Evolutionary conservation across 176 grass and related monocot species (phyloP), one percentile per base, ranked within the genome.

Genomic region (Cenchrus americanus): DNA sequence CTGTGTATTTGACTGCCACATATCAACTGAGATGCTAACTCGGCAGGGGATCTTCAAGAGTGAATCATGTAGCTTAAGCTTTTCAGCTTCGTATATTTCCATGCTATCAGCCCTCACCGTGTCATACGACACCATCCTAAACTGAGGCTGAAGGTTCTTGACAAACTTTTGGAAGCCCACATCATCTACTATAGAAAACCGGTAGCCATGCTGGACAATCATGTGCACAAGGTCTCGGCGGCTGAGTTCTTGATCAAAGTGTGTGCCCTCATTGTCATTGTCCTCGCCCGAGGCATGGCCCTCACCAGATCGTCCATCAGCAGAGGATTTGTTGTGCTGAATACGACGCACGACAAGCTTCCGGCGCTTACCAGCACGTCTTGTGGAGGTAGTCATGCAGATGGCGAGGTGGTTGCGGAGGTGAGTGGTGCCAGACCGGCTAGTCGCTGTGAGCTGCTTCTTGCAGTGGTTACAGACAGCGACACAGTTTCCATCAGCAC

Each of bases 391-490:
- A 61, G 89, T 99, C 48, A 91, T 84, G 83, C 96, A 99, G 71
- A 94, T 94, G 0, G 72, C 96, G 4, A 99, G 87, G 73, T 99
- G 96, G 83, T 99, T 98, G 57, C 92, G 90, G 4, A 99, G 87
- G 69, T 99, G 96, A 0, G 96, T 99, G 46, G 96, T 99, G 53
- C 96, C 96, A 59, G 93, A 95, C 64, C 96, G 84, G 85, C 96
- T 99, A 75, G 91, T 96, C 24, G 96, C 96, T 14, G 96, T 99
- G 68, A 99, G 93, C 86, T 99, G 96, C 91, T 99, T 99, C 93
- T 99, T 94, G 89, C 96, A 99, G 69, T 96, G 93, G 77, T 99
- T 99, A 85, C 96, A 99, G 77, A 99, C 68, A 18, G 96, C 96
- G 2, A 99, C 91, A 7, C 85, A 99, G 66, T 82, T 96, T 8